phyloP scores from a whole-genome alignment of 2,329 filamentous ascomycete genomes.

The Penicillium sp. region DNA sequence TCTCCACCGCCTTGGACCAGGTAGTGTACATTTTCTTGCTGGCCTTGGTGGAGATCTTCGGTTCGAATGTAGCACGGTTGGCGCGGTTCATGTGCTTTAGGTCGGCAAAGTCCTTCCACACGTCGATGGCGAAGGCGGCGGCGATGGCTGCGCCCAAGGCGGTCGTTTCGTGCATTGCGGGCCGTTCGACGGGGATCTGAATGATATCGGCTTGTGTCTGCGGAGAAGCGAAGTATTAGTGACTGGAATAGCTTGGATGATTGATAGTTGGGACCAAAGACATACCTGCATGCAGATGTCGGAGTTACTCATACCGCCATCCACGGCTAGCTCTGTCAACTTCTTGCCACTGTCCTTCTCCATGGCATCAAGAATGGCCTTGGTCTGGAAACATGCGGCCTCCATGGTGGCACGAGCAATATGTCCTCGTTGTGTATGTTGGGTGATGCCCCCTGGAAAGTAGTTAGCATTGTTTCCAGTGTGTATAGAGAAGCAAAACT shows the following conservation, averaged over 20 bases:
- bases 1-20: constrained; percentile 73
- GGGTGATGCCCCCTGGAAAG: constrained; percentile 65
- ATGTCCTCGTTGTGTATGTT: constrained; percentile 78
- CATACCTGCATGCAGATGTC: constrained; percentile 75
- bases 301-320: constrained; percentile 83
- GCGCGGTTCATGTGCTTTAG: constrained; percentile 66
- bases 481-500: constrained; percentile 24
- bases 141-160: constrained; percentile 83
- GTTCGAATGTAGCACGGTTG: constrained; percentile 65
- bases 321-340: constrained; percentile 72
- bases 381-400: constrained; percentile 87
- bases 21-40: constrained; percentile 60
- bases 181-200: constrained; percentile 75
- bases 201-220: constrained; percentile 76
- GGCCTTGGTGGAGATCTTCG: constrained; percentile 56
- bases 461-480: constrained; percentile 3
- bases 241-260: not conserved
- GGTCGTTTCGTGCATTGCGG: constrained; percentile 85
- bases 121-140: constrained; percentile 71
- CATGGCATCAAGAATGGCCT: constrained; percentile 91
- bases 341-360: constrained; percentile 74
- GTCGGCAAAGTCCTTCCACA: constrained; percentile 72
- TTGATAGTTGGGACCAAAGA: no score
- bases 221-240: not conserved
- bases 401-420: constrained; percentile 85